phyloP scores from a whole-genome alignment of 148 eudicot genomes.

The Polygonum maritimum region DNA sequence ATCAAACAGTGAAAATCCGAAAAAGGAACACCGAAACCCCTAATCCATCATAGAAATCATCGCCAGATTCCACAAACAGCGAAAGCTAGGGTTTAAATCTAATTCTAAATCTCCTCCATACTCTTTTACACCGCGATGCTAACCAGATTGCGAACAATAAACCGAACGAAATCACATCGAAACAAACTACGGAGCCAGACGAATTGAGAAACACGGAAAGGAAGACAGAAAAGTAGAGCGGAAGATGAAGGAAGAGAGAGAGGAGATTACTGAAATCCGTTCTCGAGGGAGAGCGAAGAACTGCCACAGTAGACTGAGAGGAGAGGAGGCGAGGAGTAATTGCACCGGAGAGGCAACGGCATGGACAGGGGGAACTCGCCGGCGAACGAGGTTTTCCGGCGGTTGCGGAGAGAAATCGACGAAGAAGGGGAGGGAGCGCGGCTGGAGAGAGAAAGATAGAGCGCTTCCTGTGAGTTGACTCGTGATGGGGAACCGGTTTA shows the following conservation, averaged over 20 bases:
- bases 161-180: neutral
- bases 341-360: neutral
- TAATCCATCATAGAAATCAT: neutral
- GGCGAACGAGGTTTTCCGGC: neutral
- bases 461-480: conserved; percentile 8
- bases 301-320: neutral
- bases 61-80: neutral
- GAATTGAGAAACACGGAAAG: neutral
- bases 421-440: neutral
- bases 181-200: neutral
- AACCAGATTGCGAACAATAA: neutral
- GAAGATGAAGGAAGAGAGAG: neutral
- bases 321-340: neutral
- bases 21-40: neutral
- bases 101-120: neutral
- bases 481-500: neutral
- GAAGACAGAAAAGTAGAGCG: neutral
- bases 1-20: neutral
- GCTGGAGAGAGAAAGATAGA: neutral
- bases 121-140: neutral
- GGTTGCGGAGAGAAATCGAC: neutral
- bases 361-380: neutral
- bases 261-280: neutral
- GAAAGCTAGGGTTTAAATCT: conserved; percentile 6
- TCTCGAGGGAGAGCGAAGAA: neutral